Percentiles rank a stretch among this genome's conserved stretches.
These are phyloP conservation scores for Verticillium nubilum DNA, from an alignment of 2,329 filamentous ascomycete genomes.

Conservation along the genomic window DNA sequence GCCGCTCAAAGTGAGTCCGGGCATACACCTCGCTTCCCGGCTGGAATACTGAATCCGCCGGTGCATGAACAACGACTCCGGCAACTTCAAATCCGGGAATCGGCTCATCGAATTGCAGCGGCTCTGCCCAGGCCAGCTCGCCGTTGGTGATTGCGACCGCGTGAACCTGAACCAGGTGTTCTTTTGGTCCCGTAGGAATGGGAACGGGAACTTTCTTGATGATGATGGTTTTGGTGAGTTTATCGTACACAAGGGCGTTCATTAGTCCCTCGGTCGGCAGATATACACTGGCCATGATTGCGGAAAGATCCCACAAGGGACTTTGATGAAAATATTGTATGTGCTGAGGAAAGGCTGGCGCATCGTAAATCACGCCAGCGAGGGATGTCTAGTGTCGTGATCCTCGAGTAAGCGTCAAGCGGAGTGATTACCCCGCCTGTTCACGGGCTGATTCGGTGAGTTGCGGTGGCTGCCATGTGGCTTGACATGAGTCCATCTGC, in stretches of 20 bases:
- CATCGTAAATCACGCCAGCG: too few species aligned
- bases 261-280: not conserved
- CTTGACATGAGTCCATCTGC: too few species aligned
- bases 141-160: not conserved
- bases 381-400: not conserved
- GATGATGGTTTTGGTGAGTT: not conserved
- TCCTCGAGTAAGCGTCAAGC: not conserved
- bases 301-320: too few species aligned
- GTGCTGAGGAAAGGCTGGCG: not conserved
- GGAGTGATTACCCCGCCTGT: not conserved
- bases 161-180: not conserved
- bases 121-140: not conserved
- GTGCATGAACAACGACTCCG: not conserved
- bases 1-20: not conserved
- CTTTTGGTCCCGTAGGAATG: not conserved
- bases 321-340: not conserved
- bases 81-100: not conserved
- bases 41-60: not conserved
- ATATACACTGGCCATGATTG: not conserved
- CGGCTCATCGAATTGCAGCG: not conserved
- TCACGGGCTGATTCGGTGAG: not conserved
- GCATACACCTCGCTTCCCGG: not conserved
- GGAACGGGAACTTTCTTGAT: not conserved
- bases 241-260: not conserved
- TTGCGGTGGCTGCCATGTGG: too few species aligned